These are phyloP conservation scores for Takashimella koratensis DNA, from an alignment of 1,284 basidiomycete genomes.

Conservation along the genomic window DNA sequence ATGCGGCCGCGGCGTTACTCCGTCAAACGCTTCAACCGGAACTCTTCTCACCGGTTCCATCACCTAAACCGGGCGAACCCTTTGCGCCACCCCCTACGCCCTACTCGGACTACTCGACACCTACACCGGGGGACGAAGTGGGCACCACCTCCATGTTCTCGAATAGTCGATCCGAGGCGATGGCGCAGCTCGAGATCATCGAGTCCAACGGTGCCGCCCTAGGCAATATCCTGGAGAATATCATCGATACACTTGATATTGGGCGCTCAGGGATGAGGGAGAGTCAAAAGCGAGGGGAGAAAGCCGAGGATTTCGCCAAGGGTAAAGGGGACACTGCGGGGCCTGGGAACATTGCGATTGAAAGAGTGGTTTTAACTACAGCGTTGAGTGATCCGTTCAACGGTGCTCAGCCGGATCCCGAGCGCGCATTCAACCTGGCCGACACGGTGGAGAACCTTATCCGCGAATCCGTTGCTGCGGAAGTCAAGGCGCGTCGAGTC, in stretches of 20 bases:
- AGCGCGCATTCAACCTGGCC: conserved; percentile 12
- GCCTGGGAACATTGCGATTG: too few species aligned
- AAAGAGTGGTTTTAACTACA: neutral
- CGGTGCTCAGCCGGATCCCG: neutral
- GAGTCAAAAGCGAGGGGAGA: neutral
- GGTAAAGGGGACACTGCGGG: neutral
- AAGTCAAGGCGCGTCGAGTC: conserved; percentile 25
- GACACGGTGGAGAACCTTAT: conserved; percentile 27
- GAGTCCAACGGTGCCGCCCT: conserved; percentile 25
- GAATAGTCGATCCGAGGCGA: conserved; percentile 12
- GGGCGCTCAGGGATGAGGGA: conserved; percentile 11
- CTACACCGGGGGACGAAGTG: neutral
- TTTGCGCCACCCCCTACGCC: neutral
- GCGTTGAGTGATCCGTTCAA: neutral
- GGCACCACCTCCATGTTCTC: neutral
- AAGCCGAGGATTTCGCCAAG: conserved; percentile 5
- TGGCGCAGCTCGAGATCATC: conserved; percentile 22
- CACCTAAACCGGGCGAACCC: neutral
- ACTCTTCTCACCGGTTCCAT: conserved; percentile 1
- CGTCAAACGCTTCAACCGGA: conserved; percentile 3
- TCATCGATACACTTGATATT: conserved; percentile 34
- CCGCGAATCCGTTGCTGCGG: conserved; percentile 23
- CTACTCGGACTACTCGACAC: neutral
- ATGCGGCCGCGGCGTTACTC: conserved; percentile 15
- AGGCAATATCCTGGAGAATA: conserved; percentile 27